Conservation (phyloP, 75 land plant genomes). For the Gnetum montanum region DNA sequence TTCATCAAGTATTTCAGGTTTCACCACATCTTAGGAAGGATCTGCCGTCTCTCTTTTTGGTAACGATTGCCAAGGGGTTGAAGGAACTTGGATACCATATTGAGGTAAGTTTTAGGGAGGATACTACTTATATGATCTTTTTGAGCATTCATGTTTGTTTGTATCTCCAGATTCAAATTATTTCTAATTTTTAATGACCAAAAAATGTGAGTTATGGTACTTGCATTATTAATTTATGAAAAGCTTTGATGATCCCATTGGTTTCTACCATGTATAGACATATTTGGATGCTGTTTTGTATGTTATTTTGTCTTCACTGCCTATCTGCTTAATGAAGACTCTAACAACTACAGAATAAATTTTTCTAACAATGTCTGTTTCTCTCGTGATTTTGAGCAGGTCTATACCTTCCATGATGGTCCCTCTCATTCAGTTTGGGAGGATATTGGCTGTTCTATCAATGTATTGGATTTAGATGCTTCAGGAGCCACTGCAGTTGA, state of each 20-base stretch:
- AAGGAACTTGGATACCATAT: constrained; percentile 59
- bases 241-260: neutral
- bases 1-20: too few relatives aligned
- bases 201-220: neutral
- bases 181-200: neutral
- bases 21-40: constrained; percentile 37
- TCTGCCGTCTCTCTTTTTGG: constrained; percentile 45
- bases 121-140: neutral
- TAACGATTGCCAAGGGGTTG: constrained; percentile 57
- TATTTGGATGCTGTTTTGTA: neutral
- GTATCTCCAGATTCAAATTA: neutral
- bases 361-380: too few relatives aligned
- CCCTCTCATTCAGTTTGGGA: constrained; percentile 32
- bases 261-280: too few relatives aligned
- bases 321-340: too few relatives aligned
- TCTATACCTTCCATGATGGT: constrained; percentile 41
- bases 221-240: neutral
- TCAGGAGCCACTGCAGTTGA: constrained; percentile 29
- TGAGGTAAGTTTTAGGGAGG: constrained; percentile 30
- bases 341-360: neutral
- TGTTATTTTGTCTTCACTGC: neutral
- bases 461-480: constrained; percentile 15
- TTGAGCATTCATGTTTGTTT: neutral
- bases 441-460: constrained; percentile 29
- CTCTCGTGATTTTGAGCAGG: constrained; percentile 37